A percentile compares a stretch with the other conserved stretches of the same genome.
These are phyloP conservation scores for Vaccinium macrocarpon DNA, from an alignment of 148 eudicot species.

Conservation along the genomic window DNA sequence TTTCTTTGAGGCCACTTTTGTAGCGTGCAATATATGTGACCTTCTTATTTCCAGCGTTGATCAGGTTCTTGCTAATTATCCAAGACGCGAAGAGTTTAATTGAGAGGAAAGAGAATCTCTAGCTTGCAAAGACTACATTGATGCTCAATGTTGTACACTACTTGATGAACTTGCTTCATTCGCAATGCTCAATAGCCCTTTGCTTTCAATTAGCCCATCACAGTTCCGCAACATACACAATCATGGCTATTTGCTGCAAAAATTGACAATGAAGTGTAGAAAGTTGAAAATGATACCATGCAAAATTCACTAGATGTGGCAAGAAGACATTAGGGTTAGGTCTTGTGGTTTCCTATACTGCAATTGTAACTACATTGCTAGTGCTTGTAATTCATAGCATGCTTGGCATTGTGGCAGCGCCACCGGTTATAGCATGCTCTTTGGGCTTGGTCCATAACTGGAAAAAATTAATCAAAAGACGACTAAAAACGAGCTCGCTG, in stretches of 20 bases:
- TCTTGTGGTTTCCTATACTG: conserved; percentile 27
- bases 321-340: conserved; percentile 37
- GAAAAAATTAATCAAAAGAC: not conserved
- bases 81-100: not conserved
- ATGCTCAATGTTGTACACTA: conserved; percentile 2
- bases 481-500: conserved; percentile 14
- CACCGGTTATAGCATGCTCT: conserved; percentile 25
- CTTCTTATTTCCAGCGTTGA: conserved; percentile 46
- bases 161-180: conserved; percentile 42
- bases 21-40: conserved; percentile 55
- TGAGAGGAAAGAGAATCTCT: not conserved
- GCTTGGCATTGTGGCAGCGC: conserved; percentile 50
- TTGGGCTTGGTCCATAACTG: conserved; percentile 21
- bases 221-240: conserved; percentile 36
- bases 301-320: conserved; percentile 31
- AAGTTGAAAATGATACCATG: conserved; percentile 39
- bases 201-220: conserved; percentile 27
- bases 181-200: conserved; percentile 41
- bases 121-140: not conserved
- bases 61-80: conserved; percentile 43
- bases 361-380: conserved; percentile 34
- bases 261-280: conserved; percentile 34
- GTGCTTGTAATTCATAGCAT: conserved; percentile 46
- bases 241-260: conserved; percentile 30
- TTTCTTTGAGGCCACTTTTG: conserved; percentile 54